A percentile compares a stretch with the other conserved stretches of the same genome.
Evolutionary conservation across 805 yeast genomes (phyloP).

Genomic region (Saccharomyces paradoxus): DNA sequence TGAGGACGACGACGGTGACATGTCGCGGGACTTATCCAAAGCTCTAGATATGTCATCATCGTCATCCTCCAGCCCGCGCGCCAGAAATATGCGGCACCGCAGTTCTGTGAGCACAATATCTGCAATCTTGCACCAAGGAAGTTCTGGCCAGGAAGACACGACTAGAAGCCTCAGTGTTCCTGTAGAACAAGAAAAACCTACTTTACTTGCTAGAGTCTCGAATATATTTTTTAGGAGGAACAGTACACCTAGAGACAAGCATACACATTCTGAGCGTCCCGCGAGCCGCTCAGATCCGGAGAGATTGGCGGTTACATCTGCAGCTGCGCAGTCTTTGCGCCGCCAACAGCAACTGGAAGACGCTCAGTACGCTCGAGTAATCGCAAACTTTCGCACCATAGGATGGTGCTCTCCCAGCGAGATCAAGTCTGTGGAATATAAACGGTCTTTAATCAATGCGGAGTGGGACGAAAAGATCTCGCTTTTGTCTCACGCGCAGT

Average conservation of each 20-base stretch:
- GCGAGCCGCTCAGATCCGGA: neutral
- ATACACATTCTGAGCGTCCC: neutral
- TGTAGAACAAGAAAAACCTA: neutral
- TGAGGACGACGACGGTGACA: neutral
- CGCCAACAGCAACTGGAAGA: neutral
- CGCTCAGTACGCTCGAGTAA: neutral
- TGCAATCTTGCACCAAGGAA: neutral
- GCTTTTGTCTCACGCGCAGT: neutral
- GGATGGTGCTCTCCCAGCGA: neutral
- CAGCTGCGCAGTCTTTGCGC: neutral
- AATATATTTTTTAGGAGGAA: neutral
- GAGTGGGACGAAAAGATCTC: neutral
- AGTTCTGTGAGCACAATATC: neutral
- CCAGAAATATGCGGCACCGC: neutral
- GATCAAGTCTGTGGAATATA: neutral
- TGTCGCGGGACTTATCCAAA: neutral
- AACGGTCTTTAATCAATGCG: neutral
- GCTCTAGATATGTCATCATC: neutral
- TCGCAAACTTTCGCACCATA: neutral
- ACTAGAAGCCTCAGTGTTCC: neutral
- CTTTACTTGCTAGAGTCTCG: neutral
- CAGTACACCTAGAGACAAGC: neutral
- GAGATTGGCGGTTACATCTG: neutral
- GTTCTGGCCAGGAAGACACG: neutral
- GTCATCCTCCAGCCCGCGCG: neutral